Percentiles rank a stretch among this genome's conserved stretches.
Evolutionary conservation across 352 stramenopile species (phyloP).

Genomic region (Phytophthora tentaculata): DNA sequence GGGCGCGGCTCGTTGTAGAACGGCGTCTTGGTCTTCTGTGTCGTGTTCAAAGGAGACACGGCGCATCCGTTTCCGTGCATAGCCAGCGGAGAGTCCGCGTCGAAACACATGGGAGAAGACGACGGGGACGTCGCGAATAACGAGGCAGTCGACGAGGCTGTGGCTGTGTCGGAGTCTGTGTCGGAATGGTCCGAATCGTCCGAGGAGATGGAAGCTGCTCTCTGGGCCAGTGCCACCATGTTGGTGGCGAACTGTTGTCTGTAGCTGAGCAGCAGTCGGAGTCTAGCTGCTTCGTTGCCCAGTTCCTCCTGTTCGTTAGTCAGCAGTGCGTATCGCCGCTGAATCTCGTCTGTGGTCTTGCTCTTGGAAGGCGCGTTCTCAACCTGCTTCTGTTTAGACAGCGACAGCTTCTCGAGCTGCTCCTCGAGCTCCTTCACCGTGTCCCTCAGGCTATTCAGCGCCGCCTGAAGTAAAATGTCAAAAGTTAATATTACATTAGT

Average conservation of each 20-base stretch:
- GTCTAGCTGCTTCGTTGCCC: slow-evolving; percentile 43
- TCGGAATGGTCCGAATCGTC: slow-evolving; percentile 31
- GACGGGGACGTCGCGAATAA: slow-evolving; percentile 23
- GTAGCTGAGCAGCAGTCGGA: slow-evolving; percentile 50
- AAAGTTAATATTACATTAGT: slow-evolving; percentile 15
- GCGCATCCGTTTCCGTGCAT: slow-evolving; percentile 32
- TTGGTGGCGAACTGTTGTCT: slow-evolving; percentile 50
- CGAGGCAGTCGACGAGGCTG: slow-evolving; percentile 21
- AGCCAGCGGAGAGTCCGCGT: slow-evolving; percentile 19
- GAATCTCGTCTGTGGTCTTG: slow-evolving; percentile 28
- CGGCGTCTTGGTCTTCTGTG: slow-evolving; percentile 29
- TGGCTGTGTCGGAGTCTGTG: slow-evolving; percentile 40
- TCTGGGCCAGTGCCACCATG: slow-evolving; percentile 34
- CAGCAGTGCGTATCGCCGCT: slow-evolving; percentile 46
- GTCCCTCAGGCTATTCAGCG: slow-evolving; percentile 55
- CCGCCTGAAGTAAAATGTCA: slow-evolving; percentile 37
- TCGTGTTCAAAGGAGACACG: slow-evolving; percentile 33
- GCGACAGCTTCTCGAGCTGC: slow-evolving; percentile 51
- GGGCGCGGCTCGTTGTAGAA: slow-evolving; percentile 46
- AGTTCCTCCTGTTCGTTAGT: slow-evolving; percentile 50
- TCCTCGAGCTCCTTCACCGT: slow-evolving; percentile 63
- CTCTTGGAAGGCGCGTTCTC: background rate
- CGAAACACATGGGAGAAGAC: slow-evolving; percentile 8
- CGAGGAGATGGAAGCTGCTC: slow-evolving; percentile 22
- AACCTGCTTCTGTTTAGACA: slow-evolving; percentile 21